Evolutionary conservation across 106 monocot species (phyloP).

Genomic region (Dactylorhiza incarnata): DNA sequence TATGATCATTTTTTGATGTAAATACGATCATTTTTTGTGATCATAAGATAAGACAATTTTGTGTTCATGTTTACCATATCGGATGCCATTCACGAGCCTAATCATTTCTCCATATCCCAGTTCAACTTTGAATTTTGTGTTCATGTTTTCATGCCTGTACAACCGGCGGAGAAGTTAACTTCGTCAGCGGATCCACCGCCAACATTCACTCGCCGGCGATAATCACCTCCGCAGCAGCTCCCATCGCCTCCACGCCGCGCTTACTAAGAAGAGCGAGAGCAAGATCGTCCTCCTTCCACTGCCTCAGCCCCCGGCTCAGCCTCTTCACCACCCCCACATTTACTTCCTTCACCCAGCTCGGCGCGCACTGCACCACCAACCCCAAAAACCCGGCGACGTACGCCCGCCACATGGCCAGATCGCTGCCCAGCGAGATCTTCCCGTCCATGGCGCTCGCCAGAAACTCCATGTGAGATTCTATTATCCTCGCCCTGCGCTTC

Average conservation of each 20-base stretch:
- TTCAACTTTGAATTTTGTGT: too few species aligned
- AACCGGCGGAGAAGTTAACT: neutral
- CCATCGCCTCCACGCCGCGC: conserved; percentile 56
- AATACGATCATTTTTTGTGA: too few species aligned
- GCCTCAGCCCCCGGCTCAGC: conserved; percentile 49
- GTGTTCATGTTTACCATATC: too few species aligned
- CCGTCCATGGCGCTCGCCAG: conserved; percentile 65
- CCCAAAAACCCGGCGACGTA: conserved; percentile 68
- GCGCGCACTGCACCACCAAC: conserved; percentile 70
- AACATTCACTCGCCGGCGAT: neutral
- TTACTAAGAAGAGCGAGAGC: conserved; percentile 50
- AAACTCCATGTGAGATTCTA: conserved; percentile 71
- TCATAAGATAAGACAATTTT: too few species aligned
- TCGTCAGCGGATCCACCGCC: neutral
- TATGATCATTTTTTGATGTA: too few species aligned
- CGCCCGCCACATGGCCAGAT: conserved; percentile 53
- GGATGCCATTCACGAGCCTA: too few species aligned
- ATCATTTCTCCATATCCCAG: too few species aligned
- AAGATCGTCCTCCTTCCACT: conserved; percentile 65
- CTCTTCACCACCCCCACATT: conserved; percentile 42
- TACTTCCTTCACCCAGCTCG: conserved; percentile 67
- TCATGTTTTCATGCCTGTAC: too few species aligned
- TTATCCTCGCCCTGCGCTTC: conserved; percentile 43
- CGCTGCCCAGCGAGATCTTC: conserved; percentile 72
- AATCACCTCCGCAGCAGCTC: conserved; percentile 64